Base-by-base conservation (phyloP, 352 stramenopile species). In the Paralagenidium karlingii region DNA sequence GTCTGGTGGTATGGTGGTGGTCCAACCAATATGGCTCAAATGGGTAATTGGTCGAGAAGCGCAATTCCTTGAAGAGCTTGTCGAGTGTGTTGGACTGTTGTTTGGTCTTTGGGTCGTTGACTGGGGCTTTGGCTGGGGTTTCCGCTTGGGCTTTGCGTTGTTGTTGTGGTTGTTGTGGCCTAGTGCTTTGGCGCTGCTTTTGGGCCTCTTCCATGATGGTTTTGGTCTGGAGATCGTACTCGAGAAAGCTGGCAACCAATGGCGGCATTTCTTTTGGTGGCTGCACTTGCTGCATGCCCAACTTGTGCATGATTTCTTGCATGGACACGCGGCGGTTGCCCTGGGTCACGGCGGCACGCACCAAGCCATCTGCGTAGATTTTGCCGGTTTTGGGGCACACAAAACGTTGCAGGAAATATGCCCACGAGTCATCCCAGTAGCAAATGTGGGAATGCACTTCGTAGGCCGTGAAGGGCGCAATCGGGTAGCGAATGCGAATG, bases 351-450 rank as follows among this genome's bases (percentile, higher is more conserved):
- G 49, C 43, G 16, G 37, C 45, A 32, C 61, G 58, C 6, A 52
- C 45, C 11, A 78, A 47, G 0, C 63, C 66, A 38, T 82, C 68
- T 8, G 68, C 68, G 34, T 63, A 78, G 15, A 79, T 32, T 34
- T 65, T 75, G 27, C 62, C 62, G 8, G 50, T 73, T 8, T 20
- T 50, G 8, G 61, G 64, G 28, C 70, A 74, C 26, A 74, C 53
- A 40, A 81, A 79, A 24, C 60, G 55, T 15, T 83, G 67, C 30
- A 71, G 38, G n/a, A 83, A 43, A 47, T 77, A 83, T 38, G 75
- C 60, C 66, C 66, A 81, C 21, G 49, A 37, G 20, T 78, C 66
- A 41, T 83, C 69, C 46, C 53, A 68, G 39, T 70, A 65, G 19
- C 73, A 49, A 30, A 81, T 41, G 28, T 62, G 46, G 24, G 69